phyloP scores from a whole-genome alignment of 2,329 filamentous ascomycete species.

The Monosporascus sp. region DNA sequence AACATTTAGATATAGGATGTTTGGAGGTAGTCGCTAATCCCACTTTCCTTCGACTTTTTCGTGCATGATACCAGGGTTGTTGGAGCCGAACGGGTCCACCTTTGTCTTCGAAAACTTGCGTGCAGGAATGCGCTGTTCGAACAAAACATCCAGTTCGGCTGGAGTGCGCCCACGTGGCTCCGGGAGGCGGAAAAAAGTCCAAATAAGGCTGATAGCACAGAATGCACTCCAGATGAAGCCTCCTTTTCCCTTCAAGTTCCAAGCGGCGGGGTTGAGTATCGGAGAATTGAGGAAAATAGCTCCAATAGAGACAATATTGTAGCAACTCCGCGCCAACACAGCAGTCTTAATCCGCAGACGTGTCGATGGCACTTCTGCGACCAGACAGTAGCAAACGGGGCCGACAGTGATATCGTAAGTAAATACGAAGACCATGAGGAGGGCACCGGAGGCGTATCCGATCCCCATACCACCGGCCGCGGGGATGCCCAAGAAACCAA shows the following conservation, averaged over 20 bases:
- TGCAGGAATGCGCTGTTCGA: conserved; percentile 20
- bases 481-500: conserved; percentile 32
- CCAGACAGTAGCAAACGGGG: conserved; percentile 38
- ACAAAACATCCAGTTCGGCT: conserved; percentile 54
- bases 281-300: conserved; percentile 27
- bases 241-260: conserved; percentile 30
- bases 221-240: conserved; percentile 23
- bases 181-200: conserved; percentile 60
- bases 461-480: conserved; percentile 33
- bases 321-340: conserved; percentile 32
- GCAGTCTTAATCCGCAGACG: conserved; percentile 37
- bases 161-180: conserved; percentile 58
- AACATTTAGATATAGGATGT: too few species aligned
- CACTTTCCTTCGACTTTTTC: too few species aligned
- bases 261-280: conserved; percentile 24
- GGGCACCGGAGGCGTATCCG: conserved; percentile 29
- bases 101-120: neutral
- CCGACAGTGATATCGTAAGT: conserved; percentile 38
- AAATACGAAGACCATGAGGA: conserved; percentile 34
- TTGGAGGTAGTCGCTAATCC: too few species aligned
- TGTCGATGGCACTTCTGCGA: conserved; percentile 35
- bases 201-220: conserved; percentile 52
- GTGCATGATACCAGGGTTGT: too few species aligned
- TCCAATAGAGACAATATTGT: conserved; percentile 33
- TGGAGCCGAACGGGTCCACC: too few species aligned